Evolutionary conservation across 345 rosid species (phyloP), one percentile per base, ranked within the genome.

Genomic region (Odontarrhena argentea): DNA sequence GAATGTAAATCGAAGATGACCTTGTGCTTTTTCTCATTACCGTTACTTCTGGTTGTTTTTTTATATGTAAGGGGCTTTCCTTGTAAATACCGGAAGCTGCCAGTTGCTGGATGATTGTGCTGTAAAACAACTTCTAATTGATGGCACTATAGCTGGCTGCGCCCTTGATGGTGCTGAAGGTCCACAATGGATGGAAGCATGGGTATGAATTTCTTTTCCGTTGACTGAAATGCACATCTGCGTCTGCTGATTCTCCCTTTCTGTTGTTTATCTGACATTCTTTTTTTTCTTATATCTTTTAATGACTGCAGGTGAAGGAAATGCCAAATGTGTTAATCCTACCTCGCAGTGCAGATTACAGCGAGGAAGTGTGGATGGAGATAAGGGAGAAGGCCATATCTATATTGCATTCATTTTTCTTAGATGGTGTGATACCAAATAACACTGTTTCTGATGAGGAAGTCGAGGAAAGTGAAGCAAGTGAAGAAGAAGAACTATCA

Each of bases 161-260:
- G 97, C 99, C 37, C 67, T 95, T 76, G 99, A 95, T 78, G 98
- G 99, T 60, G 96, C 85, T 56, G 99, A 95, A 83, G 98, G 99
- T 60, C 99, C 99, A 24, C 98, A 89, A 18, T 95, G 98, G 99
- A 91, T 95, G 98, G 99, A 95, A 87, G 99, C 98, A 59, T 91
- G 99, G 99, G 99, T 95, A 89, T 77, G 85, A 8, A 1, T 73
- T 60, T 45, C 28, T 11, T 43, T 43, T 36, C 54, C 5, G 2
- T 14, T 47, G 9, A 25, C 14, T 47, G 3, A 46, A 47, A 32
- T 68, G 51, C 60, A 60, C 40, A 46, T 68, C 11, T 47, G 10
- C 13, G 12, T 46, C 48, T 60, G 18, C 51, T 2, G 14, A 2
- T 11, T 55, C 30, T 32, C 36, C 25, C 50, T 54, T 37, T 48